A percentile compares a stretch with the other conserved stretches of the same genome.
phyloP scores from a whole-genome alignment of 2,329 filamentous ascomycete genomes.

The Setomelanomma holmii region DNA sequence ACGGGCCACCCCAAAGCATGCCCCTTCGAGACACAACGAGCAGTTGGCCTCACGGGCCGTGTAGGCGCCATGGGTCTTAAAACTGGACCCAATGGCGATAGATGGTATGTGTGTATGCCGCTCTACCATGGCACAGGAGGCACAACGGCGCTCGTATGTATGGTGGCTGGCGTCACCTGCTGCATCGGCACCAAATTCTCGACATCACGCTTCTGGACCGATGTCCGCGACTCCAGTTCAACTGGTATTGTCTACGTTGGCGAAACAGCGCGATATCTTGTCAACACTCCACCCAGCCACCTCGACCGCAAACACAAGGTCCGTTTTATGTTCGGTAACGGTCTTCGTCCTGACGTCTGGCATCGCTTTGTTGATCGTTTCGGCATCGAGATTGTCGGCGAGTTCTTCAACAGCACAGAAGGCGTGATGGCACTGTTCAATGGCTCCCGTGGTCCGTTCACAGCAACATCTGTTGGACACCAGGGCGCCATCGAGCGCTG shows the following conservation, averaged over 20 bases:
- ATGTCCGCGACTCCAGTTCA: slow-evolving; percentile 70
- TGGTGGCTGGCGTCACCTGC: slow-evolving; percentile 64
- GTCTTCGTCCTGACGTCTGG: slow-evolving; percentile 74
- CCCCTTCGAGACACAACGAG: slow-evolving; percentile 62
- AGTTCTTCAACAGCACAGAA: slow-evolving; percentile 83
- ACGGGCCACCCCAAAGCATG: slow-evolving; percentile 79
- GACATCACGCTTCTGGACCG: slow-evolving; percentile 73
- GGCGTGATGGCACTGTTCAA: slow-evolving; percentile 71
- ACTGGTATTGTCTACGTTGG: slow-evolving; percentile 81
- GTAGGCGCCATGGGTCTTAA: slow-evolving; percentile 46
- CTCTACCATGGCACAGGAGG: slow-evolving; percentile 79
- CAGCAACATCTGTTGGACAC: slow-evolving; percentile 71
- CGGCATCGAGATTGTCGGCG: slow-evolving; percentile 66
- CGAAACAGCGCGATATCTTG: slow-evolving; percentile 76
- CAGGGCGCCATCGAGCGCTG: slow-evolving; percentile 69
- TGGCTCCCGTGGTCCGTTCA: slow-evolving; percentile 65
- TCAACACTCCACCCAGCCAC: slow-evolving; percentile 70
- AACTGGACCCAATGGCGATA: slow-evolving; percentile 56
- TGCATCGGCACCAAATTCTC: slow-evolving; percentile 74
- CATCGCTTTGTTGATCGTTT: slow-evolving; percentile 69
- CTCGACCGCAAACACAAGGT: slow-evolving; percentile 67
- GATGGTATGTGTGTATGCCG: slow-evolving; percentile 80
- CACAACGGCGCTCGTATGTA: slow-evolving; percentile 63
- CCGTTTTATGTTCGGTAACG: slow-evolving; percentile 69
- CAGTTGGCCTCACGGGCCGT: slow-evolving; percentile 50